A percentile compares a stretch with the other conserved stretches of the same genome.
phyloP scores from a whole-genome alignment of 441 rosid genomes.

The Adansonia gregorii region DNA sequence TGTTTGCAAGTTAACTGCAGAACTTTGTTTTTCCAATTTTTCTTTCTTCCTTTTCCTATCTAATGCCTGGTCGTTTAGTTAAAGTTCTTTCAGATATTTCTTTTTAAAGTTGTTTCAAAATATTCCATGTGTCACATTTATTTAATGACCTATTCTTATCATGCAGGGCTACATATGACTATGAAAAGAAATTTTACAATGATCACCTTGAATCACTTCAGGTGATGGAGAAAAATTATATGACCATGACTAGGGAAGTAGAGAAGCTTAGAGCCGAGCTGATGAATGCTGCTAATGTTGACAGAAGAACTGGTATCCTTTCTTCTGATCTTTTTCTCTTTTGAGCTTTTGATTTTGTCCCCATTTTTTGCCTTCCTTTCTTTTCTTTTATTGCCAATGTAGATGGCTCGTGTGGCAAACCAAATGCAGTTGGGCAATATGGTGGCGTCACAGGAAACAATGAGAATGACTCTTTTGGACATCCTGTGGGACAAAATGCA shows the following conservation, averaged over 20 bases:
- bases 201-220: constrained; percentile 96
- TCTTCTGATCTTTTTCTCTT: constrained; percentile 15
- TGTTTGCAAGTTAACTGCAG: not conserved
- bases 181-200: constrained; percentile 81
- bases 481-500: constrained; percentile 48
- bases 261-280: constrained; percentile 85
- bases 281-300: constrained; percentile 57
- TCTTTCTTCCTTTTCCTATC: not conserved
- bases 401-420: constrained; percentile 27
- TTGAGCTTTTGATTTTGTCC: not conserved
- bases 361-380: not conserved
- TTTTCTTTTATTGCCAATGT: constrained; percentile 3
- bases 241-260: constrained; percentile 85
- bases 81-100: not conserved
- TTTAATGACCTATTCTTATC: constrained; percentile 22
- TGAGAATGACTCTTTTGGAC: constrained; percentile 58
- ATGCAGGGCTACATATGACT: constrained; percentile 82
- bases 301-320: constrained; percentile 57
- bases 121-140: not conserved
- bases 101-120: not conserved
- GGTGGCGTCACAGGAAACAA: constrained; percentile 54
- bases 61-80: constrained; percentile 4
- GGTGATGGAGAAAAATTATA: constrained; percentile 86
- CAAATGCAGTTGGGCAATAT: constrained; percentile 58
- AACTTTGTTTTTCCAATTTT: not conserved